Conservation (phyloP, 2,329 filamentous ascomycete species). For the Trematosphaeria pertusa region DNA sequence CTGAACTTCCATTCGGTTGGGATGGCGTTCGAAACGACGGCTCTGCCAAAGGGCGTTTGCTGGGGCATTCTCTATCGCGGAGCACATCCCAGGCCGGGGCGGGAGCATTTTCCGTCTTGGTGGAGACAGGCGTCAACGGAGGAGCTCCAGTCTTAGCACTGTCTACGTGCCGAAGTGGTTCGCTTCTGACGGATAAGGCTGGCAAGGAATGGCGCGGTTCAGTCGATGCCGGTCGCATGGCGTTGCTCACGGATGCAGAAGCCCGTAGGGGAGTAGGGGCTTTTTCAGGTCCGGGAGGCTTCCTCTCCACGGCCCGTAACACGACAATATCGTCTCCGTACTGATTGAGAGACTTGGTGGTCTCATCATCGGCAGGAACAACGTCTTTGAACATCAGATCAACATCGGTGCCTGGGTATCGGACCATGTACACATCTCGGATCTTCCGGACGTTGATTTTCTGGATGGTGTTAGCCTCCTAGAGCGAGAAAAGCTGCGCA, state of each 20-base stretch:
- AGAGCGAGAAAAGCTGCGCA: not conserved
- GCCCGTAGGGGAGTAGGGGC: no score
- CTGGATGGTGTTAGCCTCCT: conserved; percentile 13
- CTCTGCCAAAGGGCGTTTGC: no score
- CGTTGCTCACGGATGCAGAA: no score
- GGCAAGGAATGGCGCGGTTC: no score
- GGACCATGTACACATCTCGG: conserved; percentile 19
- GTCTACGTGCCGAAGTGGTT: not conserved
- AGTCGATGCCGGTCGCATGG: no score
- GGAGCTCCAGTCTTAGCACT: not conserved
- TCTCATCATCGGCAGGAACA: conserved; percentile 12
- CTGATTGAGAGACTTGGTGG: conserved; percentile 19
- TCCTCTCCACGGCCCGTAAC: conserved; percentile 29
- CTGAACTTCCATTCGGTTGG: no score
- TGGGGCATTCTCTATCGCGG: no score
- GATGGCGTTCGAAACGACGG: no score
- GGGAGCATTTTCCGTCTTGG: not conserved
- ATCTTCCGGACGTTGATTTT: conserved; percentile 31
- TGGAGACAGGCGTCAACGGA: not conserved
- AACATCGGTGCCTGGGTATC: conserved; percentile 14
- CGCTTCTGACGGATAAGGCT: no score
- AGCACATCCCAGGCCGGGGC: not conserved
- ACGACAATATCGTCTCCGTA: conserved; percentile 30
- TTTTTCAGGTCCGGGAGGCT: not conserved
- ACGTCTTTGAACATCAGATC: conserved; percentile 24